These are phyloP conservation scores for Alternaria ethzedia DNA, from an alignment of 2,329 filamentous ascomycete genomes.

Conservation along the genomic window DNA sequence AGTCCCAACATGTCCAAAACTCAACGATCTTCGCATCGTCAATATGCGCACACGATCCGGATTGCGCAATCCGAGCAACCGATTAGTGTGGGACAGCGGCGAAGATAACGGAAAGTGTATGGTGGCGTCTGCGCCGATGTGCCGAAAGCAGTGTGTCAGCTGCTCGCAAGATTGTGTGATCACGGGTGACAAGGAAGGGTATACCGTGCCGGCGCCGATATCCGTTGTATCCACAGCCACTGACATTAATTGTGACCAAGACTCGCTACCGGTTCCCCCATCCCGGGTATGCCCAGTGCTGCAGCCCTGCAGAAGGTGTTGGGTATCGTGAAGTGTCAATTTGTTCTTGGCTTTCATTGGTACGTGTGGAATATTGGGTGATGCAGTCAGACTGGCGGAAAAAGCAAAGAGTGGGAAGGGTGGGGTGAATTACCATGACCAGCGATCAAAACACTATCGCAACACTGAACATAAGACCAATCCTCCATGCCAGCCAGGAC, in stretches of 20 bases:
- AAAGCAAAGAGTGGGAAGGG: constrained; percentile 1
- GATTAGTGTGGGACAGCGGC: neutral
- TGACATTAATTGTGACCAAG: neutral
- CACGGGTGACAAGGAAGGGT: neutral
- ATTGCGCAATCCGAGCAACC: constrained; percentile 6
- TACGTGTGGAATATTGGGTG: neutral
- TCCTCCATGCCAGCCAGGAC: neutral
- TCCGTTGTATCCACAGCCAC: constrained; percentile 2
- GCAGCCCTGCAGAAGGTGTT: constrained; percentile 7
- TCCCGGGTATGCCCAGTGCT: neutral
- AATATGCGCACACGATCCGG: neutral
- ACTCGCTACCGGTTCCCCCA: neutral
- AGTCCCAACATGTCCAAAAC: constrained; percentile 1
- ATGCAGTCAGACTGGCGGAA: neutral
- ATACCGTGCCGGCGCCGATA: constrained; percentile 4
- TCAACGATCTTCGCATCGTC: constrained; percentile 1
- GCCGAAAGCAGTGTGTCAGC: constrained; percentile 1
- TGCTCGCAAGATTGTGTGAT: neutral
- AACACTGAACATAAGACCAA: neutral
- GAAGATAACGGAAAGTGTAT: neutral
- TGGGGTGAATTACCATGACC: neutral
- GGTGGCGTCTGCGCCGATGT: neutral
- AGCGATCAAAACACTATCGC: neutral
- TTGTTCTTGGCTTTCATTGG: neutral
- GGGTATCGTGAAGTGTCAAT: neutral